A percentile compares a stretch with the other conserved stretches of the same genome.
Conservation (phyloP, 306 rosid genomes). For the Vigna trinervia region DNA sequence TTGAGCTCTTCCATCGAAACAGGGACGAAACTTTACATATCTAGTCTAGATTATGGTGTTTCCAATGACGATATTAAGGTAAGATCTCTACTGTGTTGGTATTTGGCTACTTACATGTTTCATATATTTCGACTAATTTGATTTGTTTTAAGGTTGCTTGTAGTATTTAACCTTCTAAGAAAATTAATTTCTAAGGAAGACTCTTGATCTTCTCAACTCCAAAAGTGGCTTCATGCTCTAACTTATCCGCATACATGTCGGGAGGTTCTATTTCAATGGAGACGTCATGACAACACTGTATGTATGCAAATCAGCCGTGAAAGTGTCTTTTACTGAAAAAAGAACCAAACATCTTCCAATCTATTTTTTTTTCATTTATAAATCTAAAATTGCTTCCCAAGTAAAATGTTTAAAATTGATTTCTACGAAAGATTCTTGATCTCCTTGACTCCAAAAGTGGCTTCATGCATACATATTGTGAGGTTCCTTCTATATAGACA, state of each 20-base stretch:
- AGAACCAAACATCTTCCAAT: not conserved
- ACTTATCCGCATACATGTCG: not conserved
- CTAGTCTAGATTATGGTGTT: slow-evolving; percentile 92
- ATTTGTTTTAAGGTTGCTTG: not conserved
- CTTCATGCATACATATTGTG: too few relatives aligned
- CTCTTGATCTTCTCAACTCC: not conserved
- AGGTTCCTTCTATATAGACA: too few relatives aligned
- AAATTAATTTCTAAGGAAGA: not conserved
- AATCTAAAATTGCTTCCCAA: not conserved
- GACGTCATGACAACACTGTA: not conserved
- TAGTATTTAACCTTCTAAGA: not conserved
- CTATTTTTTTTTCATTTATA: not conserved
- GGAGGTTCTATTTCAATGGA: not conserved
- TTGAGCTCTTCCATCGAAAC: slow-evolving; percentile 91
- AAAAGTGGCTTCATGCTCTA: not conserved
- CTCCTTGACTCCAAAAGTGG: too few relatives aligned
- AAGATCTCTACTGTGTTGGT: not conserved
- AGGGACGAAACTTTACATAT: slow-evolving; percentile 87
- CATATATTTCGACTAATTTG: not conserved
- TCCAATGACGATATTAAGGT: slow-evolving; percentile 97
- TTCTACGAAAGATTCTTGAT: too few relatives aligned
- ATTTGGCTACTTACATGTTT: not conserved
- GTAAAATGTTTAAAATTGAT: too few relatives aligned
- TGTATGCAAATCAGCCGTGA: not conserved
- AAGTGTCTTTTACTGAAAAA: too few relatives aligned